These are phyloP conservation scores for Fusarium secorum DNA, from an alignment of 2,329 filamentous ascomycete genomes.

Conservation along the genomic window DNA sequence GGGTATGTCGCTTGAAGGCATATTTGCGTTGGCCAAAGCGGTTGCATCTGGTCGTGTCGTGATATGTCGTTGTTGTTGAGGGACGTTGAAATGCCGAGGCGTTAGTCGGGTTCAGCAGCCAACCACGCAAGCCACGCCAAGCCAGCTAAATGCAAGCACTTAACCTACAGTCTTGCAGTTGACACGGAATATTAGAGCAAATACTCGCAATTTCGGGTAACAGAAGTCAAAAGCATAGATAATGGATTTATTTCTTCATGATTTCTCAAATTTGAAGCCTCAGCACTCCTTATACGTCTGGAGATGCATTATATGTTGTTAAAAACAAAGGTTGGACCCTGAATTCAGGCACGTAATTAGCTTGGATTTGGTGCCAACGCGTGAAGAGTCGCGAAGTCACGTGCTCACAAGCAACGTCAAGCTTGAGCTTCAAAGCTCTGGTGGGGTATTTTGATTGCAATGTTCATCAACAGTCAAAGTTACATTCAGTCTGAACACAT, in stretches of 20 bases:
- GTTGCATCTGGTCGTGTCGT: constrained; percentile 19
- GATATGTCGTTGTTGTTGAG: constrained; percentile 4
- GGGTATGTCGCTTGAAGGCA: constrained; percentile 37
- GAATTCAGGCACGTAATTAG: not conserved
- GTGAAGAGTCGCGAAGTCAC: constrained; percentile 44
- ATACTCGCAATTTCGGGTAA: rapidly evolving
- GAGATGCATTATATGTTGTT: not conserved
- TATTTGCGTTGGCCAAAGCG: constrained; percentile 16
- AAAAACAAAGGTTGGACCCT: not conserved
- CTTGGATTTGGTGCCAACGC: not conserved
- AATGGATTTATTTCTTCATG: not conserved
- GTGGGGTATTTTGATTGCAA: not conserved
- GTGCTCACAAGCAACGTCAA: not conserved
- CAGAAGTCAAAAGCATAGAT: rapidly evolving
- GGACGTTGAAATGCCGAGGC: constrained; percentile 18
- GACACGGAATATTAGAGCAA: not conserved
- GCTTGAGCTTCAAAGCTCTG: not conserved
- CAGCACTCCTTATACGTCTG: rapidly evolving
- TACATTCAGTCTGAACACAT: not conserved
- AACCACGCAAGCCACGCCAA: not conserved
- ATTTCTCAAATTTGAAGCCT: rapidly evolving
- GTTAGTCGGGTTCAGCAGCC: not conserved
- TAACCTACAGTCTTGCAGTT: not conserved
- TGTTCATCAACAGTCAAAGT: not conserved
- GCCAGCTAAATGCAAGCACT: not conserved